Conservation (phyloP, 306 rosid genomes). For the Dalbergia oliveri region DNA sequence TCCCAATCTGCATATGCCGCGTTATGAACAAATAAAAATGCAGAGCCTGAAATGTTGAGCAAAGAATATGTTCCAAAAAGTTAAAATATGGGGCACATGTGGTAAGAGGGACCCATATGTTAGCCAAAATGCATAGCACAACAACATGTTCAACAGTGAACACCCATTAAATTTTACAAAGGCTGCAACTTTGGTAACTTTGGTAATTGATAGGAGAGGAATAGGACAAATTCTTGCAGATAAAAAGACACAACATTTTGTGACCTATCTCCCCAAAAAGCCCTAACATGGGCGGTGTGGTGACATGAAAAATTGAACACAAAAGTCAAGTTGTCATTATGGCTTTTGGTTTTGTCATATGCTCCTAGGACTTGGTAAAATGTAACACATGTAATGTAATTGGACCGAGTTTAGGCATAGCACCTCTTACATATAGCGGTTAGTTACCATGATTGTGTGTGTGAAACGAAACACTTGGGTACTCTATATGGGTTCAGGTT, state of each 20-base stretch:
- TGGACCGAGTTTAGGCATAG: conserved; percentile 40
- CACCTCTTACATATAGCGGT: conserved; percentile 35
- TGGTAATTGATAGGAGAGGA: conserved; percentile 45
- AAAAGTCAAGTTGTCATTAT: conserved; percentile 65
- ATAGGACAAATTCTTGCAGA: conserved; percentile 52
- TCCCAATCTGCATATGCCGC: conserved; percentile 45
- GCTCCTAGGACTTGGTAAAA: conserved; percentile 43
- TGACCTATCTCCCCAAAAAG: conserved; percentile 54
- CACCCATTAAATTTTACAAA: conserved; percentile 35
- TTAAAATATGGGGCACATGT: conserved; percentile 27
- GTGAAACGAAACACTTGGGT: conserved; percentile 18
- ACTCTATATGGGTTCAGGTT: not conserved
- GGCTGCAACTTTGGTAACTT: conserved; percentile 49
- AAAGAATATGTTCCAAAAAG: conserved; percentile 43
- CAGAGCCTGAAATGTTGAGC: conserved; percentile 38
- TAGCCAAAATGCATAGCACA: conserved; percentile 55
- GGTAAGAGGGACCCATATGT: conserved; percentile 61
- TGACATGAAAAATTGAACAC: conserved; percentile 49
- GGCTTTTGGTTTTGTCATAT: conserved; percentile 34
- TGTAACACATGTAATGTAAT: conserved; percentile 19
- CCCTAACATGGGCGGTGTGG: conserved; percentile 66
- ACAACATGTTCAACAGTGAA: conserved; percentile 43
- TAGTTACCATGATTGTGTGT: conserved; percentile 1
- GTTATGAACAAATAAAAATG: conserved; percentile 38
- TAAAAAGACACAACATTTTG: conserved; percentile 45